Base-by-base conservation (phyloP, 331 rosid species). In the Dryas integrifolia region DNA sequence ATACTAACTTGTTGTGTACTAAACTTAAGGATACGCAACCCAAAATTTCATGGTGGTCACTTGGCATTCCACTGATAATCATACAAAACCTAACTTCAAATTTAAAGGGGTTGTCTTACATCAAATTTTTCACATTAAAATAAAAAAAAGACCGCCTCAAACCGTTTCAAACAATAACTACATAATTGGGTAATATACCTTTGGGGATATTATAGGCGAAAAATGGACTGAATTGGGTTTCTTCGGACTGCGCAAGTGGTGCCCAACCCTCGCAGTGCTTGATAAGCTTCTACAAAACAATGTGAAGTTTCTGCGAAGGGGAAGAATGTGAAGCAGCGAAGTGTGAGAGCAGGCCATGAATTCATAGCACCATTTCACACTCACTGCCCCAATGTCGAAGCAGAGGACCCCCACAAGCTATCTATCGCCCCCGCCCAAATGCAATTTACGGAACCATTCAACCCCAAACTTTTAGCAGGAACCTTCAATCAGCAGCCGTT, bases 321-420 rank as follows among this genome's bases (percentile, higher is more conserved):
- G 79, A 60, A 70, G 77, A 7, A 78, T 77, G 68, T 66, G 83
- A 35, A 81, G 80, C 47, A 70, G 61, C 1, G 80, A 47, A 63
- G 39, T 61, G 5, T 72, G 84, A 77, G 46, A 82, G 67, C 67
- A 79, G 12, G 91, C 89, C 94, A 86, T 88, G 77, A 74, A 47
- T 63, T 48, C 58, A 67, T 21, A 48, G 26, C 58, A 67, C 72
- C 72, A 49, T 49, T 53, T 50, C 24, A 21, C 24, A 21, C 24
- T 21, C 24, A 21, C 24, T 21, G 24, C 24, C 24, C 24, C 24
- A 21, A 21, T 21, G 24, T 21, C 55, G 55, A 14, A 50, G 8
- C 18, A 5, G 55, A 14, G 16, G 5, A n/a, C 35, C 35, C 2
- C 35, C 35, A 30, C 35, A 30, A 30, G 35, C 35, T 30, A 30